A percentile compares a stretch with the other conserved stretches of the same genome.
Conservation (phyloP, 768 basidiomycete genomes). For the Mycena capillaripes region DNA sequence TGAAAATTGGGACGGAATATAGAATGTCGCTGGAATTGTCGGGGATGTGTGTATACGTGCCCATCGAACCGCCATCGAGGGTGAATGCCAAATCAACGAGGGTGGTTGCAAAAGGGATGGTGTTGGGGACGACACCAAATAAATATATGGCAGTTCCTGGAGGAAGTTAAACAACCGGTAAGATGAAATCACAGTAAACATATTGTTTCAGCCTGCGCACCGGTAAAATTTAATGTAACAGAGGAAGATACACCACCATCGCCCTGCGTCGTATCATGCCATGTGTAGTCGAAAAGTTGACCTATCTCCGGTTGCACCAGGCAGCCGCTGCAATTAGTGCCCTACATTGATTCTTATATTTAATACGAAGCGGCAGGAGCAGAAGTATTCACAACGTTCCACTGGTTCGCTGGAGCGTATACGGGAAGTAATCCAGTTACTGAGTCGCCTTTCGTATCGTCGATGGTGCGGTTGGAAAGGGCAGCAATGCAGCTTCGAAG, state of each 20-base stretch:
- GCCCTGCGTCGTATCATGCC: constrained; percentile 16
- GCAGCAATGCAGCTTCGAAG: constrained; percentile 5
- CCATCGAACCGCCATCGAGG: constrained; percentile 1
- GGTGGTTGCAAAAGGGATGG: not conserved
- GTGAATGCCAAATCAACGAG: not conserved
- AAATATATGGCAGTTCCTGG: constrained; percentile 15
- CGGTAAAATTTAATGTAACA: constrained; percentile 15
- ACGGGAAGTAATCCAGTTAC: constrained; percentile 17
- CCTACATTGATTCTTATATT: not conserved
- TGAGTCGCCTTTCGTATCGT: constrained; percentile 14
- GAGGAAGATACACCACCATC: constrained; percentile 6
- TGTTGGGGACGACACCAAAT: constrained; percentile 9
- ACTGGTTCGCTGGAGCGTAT: not conserved
- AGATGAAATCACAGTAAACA: not conserved
- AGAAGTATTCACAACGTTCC: not conserved
- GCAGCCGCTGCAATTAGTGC: constrained; percentile 5
- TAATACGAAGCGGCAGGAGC: not conserved
- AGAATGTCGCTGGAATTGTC: not conserved
- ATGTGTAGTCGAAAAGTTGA: constrained; percentile 1
- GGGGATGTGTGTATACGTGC: constrained; percentile 3
- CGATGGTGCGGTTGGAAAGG: constrained; percentile 14
- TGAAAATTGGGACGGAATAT: constrained; percentile 15
- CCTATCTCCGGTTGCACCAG: constrained; percentile 7
- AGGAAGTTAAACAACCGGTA: not conserved
- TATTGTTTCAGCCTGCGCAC: not conserved